phyloP scores from a whole-genome alignment of 306 rosid species.

The Cucumis hystrix region DNA sequence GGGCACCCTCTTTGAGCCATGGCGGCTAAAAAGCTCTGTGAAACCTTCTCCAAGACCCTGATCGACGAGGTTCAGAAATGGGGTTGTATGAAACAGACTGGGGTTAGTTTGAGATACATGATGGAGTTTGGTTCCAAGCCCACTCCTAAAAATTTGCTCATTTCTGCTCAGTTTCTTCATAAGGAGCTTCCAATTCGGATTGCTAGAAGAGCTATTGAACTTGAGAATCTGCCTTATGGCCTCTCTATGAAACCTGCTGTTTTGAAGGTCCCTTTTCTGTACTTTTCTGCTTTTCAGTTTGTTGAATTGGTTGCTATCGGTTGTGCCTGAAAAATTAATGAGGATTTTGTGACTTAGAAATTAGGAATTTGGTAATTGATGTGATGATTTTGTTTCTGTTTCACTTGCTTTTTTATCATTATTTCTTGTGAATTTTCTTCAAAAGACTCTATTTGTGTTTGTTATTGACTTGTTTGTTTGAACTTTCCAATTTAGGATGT shows the following conservation, averaged over 20 bases:
- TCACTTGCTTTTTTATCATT: background rate
- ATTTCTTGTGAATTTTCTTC: background rate
- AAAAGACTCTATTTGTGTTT: background rate
- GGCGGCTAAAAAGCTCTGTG: conserved; percentile 58
- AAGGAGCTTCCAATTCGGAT: conserved; percentile 77
- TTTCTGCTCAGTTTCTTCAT: conserved; percentile 79
- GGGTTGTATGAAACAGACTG: conserved; percentile 75
- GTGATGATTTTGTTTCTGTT: background rate
- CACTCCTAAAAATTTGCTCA: conserved; percentile 25
- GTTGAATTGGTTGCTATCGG: background rate
- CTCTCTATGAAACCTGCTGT: conserved; percentile 66
- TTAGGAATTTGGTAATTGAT: background rate
- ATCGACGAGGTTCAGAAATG: conserved; percentile 63
- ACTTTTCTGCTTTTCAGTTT: background rate
- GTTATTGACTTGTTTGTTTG: background rate
- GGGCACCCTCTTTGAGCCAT: conserved; percentile 14
- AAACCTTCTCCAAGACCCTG: conserved; percentile 48
- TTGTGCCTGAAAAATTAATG: no score
- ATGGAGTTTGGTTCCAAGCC: conserved; percentile 77
- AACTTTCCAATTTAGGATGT: background rate
- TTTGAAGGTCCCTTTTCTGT: conserved; percentile 29
- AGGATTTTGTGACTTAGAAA: background rate
- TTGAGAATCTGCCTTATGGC: conserved; percentile 66
- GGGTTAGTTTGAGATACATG: conserved; percentile 78
- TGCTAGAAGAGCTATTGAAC: conserved; percentile 69